Percentiles rank a stretch among this genome's conserved stretches.
phyloP scores from a whole-genome alignment of 2,329 filamentous ascomycete species.

The Ophiognomonia clavigignenti-juglandacearum region DNA sequence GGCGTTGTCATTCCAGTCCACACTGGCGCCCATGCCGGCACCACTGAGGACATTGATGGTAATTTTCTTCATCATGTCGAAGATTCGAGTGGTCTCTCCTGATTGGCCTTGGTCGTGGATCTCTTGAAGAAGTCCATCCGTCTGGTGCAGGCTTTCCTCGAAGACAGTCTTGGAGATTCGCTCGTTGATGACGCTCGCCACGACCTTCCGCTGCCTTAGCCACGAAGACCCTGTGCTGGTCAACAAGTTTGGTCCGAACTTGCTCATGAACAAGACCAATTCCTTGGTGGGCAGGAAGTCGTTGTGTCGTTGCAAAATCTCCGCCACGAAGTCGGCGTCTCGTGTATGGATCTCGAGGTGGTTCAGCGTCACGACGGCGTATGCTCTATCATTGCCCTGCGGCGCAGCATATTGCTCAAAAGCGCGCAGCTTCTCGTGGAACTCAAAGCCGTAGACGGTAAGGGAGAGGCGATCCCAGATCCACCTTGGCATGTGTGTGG shows the following conservation, averaged over 20 bases:
- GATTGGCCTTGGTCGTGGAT: background rate
- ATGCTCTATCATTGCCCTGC: slow-evolving; percentile 15
- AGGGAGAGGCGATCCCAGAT: background rate
- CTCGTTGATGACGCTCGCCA: slow-evolving; percentile 32
- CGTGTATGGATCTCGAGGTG: slow-evolving; percentile 16
- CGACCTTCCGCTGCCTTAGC: slow-evolving; percentile 30
- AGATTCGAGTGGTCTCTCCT: background rate
- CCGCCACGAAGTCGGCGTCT: background rate
- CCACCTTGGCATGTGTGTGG: background rate
- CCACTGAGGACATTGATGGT: slow-evolving; percentile 32
- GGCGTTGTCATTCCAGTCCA: slow-evolving; percentile 15
- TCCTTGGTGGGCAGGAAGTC: slow-evolving; percentile 28
- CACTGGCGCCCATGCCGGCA: slow-evolving; percentile 27
- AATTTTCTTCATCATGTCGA: slow-evolving; percentile 26
- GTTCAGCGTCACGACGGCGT: slow-evolving; percentile 26
- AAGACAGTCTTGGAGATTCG: slow-evolving; percentile 30
- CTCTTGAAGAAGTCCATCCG: background rate
- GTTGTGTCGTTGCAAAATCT: background rate
- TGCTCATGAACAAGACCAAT: slow-evolving; percentile 24
- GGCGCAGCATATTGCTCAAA: slow-evolving; percentile 21
- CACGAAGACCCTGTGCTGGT: slow-evolving; percentile 25
- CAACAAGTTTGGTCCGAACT: slow-evolving; percentile 31
- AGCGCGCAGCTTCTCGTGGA: slow-evolving; percentile 20
- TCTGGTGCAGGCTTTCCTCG: slow-evolving; percentile 19
- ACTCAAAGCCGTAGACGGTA: slow-evolving; percentile 28